These are phyloP conservation scores for Phytophthora tubulina DNA, from an alignment of 352 stramenopile species.

Conservation along the genomic window DNA sequence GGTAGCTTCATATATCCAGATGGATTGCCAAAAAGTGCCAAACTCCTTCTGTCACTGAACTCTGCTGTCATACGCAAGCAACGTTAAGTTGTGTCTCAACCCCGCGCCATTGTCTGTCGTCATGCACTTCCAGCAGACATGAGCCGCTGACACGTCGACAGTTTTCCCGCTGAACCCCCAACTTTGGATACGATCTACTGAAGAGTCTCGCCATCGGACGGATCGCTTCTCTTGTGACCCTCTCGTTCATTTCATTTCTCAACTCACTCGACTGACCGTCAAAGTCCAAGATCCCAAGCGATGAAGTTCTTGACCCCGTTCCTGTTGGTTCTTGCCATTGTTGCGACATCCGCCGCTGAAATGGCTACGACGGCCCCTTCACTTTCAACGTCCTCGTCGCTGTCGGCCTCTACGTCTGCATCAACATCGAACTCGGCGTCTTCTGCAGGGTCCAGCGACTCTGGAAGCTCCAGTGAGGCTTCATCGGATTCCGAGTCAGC, in stretches of 20 bases:
- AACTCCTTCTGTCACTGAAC: not conserved
- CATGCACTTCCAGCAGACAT: too few species aligned
- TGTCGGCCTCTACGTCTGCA: not conserved
- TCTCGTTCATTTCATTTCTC: slow-evolving; percentile 28
- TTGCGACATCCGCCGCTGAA: slow-evolving; percentile 17
- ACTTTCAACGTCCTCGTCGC: slow-evolving; percentile 11
- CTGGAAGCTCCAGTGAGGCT: slow-evolving; percentile 4
- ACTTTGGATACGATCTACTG: not conserved
- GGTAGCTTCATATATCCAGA: too few species aligned
- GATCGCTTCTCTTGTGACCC: not conserved
- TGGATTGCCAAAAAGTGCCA: too few species aligned
- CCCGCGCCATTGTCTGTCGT: too few species aligned
- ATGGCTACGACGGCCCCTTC: slow-evolving; percentile 9
- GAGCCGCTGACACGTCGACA: not conserved
- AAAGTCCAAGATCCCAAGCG: slow-evolving; percentile 6
- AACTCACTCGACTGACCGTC: slow-evolving; percentile 23
- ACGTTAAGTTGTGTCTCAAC: not conserved
- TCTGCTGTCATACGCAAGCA: slow-evolving; percentile 2
- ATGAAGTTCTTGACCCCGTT: slow-evolving; percentile 53
- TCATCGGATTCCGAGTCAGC: not conserved
- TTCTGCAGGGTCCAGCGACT: slow-evolving; percentile 12
- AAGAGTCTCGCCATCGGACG: slow-evolving; percentile 10
- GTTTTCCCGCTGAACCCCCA: slow-evolving; percentile 6
- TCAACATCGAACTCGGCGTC: slow-evolving; percentile 9
- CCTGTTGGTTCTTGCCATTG: slow-evolving; percentile 37